These are phyloP conservation scores for Fusarium sp. DNA, from an alignment of 2,329 filamentous ascomycete genomes.

Conservation along the genomic window DNA sequence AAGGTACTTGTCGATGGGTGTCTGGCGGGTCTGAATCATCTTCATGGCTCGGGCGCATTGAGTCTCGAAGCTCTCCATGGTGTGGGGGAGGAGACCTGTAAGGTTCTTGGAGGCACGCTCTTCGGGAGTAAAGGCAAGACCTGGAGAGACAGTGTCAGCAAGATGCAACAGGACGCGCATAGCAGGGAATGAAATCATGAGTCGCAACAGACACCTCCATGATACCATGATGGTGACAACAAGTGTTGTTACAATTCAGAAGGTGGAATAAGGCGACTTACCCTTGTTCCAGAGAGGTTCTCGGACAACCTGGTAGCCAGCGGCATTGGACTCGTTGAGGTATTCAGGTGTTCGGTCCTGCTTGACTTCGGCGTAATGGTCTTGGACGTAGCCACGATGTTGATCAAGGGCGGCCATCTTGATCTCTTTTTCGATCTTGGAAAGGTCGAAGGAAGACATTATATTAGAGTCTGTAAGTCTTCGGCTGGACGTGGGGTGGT, in stretches of 20 bases:
- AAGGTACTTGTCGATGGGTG: conserved; percentile 84
- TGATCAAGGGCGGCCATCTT: conserved; percentile 72
- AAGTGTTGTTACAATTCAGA: conserved; percentile 26
- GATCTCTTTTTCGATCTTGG: conserved; percentile 70
- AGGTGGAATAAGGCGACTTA: conserved; percentile 52
- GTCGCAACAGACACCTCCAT: conserved; percentile 2
- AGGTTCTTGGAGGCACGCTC: conserved; percentile 74
- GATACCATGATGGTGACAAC: conserved; percentile 30
- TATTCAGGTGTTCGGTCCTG: conserved; percentile 69
- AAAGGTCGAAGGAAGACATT: conserved; percentile 68
- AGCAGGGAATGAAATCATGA: background rate
- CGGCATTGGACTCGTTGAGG: conserved; percentile 63
- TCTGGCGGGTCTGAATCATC: conserved; percentile 78
- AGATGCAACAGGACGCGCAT: conserved; percentile 3
- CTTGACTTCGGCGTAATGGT: conserved; percentile 68
- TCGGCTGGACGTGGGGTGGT: conserved; percentile 63
- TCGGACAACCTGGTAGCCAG: conserved; percentile 71
- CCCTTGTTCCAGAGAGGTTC: conserved; percentile 77
- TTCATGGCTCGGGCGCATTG: conserved; percentile 77
- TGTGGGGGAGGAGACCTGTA: conserved; percentile 74
- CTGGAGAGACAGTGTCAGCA: conserved; percentile 54
- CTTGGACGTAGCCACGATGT: conserved; percentile 70
- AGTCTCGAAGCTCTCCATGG: conserved; percentile 70
- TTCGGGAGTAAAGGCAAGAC: conserved; percentile 74
- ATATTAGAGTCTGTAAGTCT: conserved; percentile 67